These are phyloP conservation scores for Solidago caesia DNA, from an alignment of 129 eudicot genomes.

Conservation along the genomic window DNA sequence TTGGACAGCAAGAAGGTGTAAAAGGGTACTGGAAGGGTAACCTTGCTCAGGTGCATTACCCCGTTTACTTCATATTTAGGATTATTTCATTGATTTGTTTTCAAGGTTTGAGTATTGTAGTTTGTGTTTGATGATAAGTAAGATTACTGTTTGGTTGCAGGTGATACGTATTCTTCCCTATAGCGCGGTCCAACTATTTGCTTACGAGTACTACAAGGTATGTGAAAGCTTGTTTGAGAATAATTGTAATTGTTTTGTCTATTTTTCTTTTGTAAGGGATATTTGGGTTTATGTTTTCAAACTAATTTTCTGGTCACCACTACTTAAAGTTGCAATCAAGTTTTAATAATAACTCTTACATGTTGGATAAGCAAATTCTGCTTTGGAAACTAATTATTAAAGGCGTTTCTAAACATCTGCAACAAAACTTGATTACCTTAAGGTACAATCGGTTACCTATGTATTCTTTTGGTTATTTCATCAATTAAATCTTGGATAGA, in stretches of 20 bases:
- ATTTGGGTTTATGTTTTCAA: not conserved
- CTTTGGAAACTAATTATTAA: not conserved
- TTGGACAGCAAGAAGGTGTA: constrained; percentile 76
- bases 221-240: not conserved
- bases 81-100: not conserved
- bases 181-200: constrained; percentile 91
- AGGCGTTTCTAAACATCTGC: not conserved
- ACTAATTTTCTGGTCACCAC: not conserved
- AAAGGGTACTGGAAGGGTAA: constrained; percentile 99
- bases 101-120: not conserved
- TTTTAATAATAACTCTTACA: not conserved
- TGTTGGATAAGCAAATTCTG: not conserved
- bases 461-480: not conserved
- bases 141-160: constrained; percentile 33
- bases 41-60: constrained; percentile 80
- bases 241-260: not conserved
- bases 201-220: constrained; percentile 91
- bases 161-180: constrained; percentile 92
- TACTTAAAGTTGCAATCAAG: not conserved
- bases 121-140: not conserved
- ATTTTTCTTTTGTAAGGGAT: not conserved
- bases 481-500: not conserved
- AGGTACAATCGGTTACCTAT: not conserved
- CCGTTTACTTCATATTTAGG: not conserved
- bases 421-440: not conserved